Conservation (phyloP, 148 eudicot genomes). For the Vaccinium darrowii region DNA sequence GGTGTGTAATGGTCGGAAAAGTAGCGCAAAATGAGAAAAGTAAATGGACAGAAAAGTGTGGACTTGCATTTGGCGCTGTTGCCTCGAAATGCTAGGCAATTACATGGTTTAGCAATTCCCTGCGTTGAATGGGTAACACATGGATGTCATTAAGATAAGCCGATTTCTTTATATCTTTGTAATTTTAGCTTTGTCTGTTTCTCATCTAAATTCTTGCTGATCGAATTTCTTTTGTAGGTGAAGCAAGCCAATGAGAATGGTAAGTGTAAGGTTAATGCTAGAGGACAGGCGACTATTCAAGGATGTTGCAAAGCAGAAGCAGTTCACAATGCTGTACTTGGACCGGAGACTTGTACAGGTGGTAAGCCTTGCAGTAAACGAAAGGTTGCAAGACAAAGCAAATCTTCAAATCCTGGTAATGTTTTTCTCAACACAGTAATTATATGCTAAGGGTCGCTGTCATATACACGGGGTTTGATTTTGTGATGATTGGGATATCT, state of each 20-base stretch:
- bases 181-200: neutral
- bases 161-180: neutral
- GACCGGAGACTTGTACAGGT: slow-evolving; percentile 6
- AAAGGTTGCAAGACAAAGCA: slow-evolving; percentile 16
- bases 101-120: neutral
- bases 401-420: slow-evolving; percentile 25
- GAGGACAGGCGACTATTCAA: slow-evolving; percentile 6
- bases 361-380: neutral
- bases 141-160: neutral
- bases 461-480: neutral
- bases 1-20: neutral
- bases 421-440: neutral
- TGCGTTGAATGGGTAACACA: neutral
- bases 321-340: slow-evolving; percentile 5
- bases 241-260: slow-evolving; percentile 11
- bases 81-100: neutral
- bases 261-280: slow-evolving; percentile 5
- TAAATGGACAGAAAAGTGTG: neutral
- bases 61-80: neutral
- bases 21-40: neutral
- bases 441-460: neutral
- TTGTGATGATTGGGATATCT: slow-evolving; percentile 12
- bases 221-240: slow-evolving; percentile 11
- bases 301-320: slow-evolving; percentile 8
- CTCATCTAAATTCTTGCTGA: neutral